phyloP scores from a whole-genome alignment of 495 filamentous ascomycete genomes.

The Podospora tetraspora region DNA sequence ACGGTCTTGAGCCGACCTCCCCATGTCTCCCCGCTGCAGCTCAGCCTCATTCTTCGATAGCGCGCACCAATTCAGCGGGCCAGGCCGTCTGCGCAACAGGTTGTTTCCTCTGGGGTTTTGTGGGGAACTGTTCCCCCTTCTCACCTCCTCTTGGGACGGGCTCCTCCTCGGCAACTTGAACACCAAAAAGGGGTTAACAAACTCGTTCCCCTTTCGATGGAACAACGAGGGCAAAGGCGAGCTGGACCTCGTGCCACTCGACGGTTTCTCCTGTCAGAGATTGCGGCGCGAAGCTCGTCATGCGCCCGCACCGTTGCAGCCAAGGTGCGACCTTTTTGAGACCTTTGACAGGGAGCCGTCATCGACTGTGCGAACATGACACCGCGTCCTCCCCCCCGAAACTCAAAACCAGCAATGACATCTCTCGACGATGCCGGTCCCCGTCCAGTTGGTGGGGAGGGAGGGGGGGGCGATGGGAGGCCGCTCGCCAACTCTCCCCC shows the following conservation, averaged over 20 bases:
- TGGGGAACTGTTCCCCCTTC: not conserved
- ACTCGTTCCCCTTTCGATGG: not conserved
- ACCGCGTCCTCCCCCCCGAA: conserved; percentile 7
- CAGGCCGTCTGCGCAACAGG: conserved; percentile 18
- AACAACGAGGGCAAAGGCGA: not conserved
- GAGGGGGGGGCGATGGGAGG: conserved; percentile 5
- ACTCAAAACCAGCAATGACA: conserved; percentile 10
- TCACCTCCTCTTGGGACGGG: too few relatives aligned
- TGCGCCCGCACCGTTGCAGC: conserved; percentile 13
- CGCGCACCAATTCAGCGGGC: conserved; percentile 21
- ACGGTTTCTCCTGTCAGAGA: conserved; percentile 3
- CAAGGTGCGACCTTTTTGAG: conserved; percentile 9
- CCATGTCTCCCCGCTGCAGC: conserved; percentile 3
- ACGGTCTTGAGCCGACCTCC: not conserved
- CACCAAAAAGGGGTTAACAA: not conserved
- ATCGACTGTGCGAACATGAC: conserved; percentile 17
- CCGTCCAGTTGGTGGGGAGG: not conserved
- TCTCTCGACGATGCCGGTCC: conserved; percentile 5
- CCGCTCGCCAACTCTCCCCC: not conserved
- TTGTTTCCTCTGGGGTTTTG: conserved; percentile 10
- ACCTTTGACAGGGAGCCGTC: conserved; percentile 15
- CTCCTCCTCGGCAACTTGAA: not conserved
- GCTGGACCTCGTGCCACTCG: not conserved
- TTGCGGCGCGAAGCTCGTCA: conserved; percentile 12
- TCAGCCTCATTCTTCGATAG: conserved; percentile 30